Evolutionary conservation across 1,284 basidiomycete genomes (phyloP).

Genomic region (Fomitopsis palustris): DNA sequence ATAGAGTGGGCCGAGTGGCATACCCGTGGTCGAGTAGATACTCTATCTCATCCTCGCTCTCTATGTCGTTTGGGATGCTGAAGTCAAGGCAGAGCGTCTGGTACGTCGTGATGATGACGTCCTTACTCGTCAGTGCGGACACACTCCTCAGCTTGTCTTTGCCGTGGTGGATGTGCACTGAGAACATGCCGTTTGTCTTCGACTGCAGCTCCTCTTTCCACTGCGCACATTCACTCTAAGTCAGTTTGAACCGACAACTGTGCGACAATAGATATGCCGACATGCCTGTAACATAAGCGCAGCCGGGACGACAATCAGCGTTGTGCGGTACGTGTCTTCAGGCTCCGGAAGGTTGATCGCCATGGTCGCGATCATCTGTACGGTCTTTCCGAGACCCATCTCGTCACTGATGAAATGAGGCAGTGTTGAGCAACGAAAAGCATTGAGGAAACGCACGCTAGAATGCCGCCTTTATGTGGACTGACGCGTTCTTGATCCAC

Average conservation of each 20-base stretch:
- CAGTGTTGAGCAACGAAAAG: background rate
- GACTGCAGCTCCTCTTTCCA: slow-evolving; percentile 69
- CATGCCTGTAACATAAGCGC: slow-evolving; percentile 61
- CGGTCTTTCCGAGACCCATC: slow-evolving; percentile 82
- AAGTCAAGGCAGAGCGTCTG: slow-evolving; percentile 61
- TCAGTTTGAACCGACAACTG: background rate
- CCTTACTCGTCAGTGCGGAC: slow-evolving; percentile 45
- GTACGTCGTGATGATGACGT: slow-evolving; percentile 68
- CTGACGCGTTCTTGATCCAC: slow-evolving; percentile 48
- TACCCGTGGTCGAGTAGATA: slow-evolving; percentile 51
- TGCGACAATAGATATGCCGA: background rate
- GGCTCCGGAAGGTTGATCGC: slow-evolving; percentile 48
- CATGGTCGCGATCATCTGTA: slow-evolving; percentile 76
- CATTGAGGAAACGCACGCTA: slow-evolving; percentile 49
- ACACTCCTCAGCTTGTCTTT: slow-evolving; percentile 55
- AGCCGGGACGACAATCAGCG: slow-evolving; percentile 66
- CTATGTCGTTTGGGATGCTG: slow-evolving; percentile 40
- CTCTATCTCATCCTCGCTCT: slow-evolving; percentile 40
- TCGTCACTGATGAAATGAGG: slow-evolving; percentile 56
- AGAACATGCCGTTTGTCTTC: slow-evolving; percentile 63
- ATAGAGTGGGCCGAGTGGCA: slow-evolving; percentile 6
- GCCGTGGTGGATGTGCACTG: slow-evolving; percentile 62
- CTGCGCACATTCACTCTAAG: slow-evolving; percentile 33
- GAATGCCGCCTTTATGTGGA: slow-evolving; percentile 62
- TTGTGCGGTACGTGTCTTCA: slow-evolving; percentile 46